A percentile compares a stretch with the other conserved stretches of the same genome.
phyloP scores from a whole-genome alignment of 2,329 filamentous ascomycete genomes.

The Purpureocillium takamizusanense region DNA sequence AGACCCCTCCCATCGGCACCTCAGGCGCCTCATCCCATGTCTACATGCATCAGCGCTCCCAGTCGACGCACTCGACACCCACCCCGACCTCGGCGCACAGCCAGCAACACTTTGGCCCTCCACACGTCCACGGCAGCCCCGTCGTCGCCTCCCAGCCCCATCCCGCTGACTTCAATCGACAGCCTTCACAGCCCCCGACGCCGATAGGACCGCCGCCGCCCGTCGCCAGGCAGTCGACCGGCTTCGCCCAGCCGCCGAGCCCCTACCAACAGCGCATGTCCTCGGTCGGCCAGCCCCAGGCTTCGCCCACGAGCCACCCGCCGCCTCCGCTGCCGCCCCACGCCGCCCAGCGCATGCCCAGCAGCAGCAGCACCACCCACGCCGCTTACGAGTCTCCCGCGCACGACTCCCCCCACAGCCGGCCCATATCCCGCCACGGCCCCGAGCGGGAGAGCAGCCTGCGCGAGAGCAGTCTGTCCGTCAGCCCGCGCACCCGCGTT shows the following conservation, averaged over 20 bases:
- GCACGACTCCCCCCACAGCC: background rate
- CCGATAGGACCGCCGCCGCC: constrained; percentile 40
- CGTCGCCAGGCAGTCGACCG: constrained; percentile 33
- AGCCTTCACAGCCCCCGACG: constrained; percentile 44
- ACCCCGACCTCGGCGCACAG: constrained; percentile 55
- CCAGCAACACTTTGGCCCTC: constrained; percentile 43
- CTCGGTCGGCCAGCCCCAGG: constrained; percentile 18
- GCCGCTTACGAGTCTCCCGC: constrained; percentile 9
- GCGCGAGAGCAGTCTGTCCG: constrained; percentile 63
- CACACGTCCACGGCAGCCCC: constrained; percentile 46
- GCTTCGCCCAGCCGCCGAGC: constrained; percentile 43
- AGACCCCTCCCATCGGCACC: constrained; percentile 40
- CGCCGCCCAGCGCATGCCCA: constrained; percentile 2
- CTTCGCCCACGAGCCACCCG: constrained; percentile 10
- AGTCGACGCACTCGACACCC: constrained; percentile 48
- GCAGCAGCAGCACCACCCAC: constrained; percentile 9
- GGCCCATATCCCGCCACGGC: background rate
- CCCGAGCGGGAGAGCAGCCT: constrained; percentile 35
- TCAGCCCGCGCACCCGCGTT: constrained; percentile 68
- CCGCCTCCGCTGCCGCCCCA: constrained; percentile 12
- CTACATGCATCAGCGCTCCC: constrained; percentile 40
- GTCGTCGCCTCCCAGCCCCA: constrained; percentile 33
- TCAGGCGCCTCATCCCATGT: constrained; percentile 25
- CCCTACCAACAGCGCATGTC: constrained; percentile 47
- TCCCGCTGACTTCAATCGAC: constrained; percentile 33